phyloP scores from a whole-genome alignment of 495 filamentous ascomycete species.

The Clavariopsis aquatica region DNA sequence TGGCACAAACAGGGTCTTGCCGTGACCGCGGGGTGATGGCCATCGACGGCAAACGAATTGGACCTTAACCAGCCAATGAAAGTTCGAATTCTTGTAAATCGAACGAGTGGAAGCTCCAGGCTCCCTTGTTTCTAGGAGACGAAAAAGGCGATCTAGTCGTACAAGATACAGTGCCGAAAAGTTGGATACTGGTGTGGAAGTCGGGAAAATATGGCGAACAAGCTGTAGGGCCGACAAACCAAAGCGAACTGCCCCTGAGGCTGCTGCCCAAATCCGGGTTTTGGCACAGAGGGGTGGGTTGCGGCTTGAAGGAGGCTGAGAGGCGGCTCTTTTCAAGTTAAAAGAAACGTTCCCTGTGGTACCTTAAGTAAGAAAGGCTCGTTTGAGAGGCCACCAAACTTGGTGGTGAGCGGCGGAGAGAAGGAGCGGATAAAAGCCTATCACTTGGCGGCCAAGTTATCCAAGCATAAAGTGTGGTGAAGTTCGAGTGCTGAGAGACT shows the following conservation, averaged over 20 bases:
- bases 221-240: neutral
- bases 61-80: constrained; percentile 12
- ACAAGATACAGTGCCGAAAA: constrained; percentile 15
- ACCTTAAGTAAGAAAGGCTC: constrained; percentile 23
- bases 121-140: constrained; percentile 6
- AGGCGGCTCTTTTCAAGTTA: constrained; percentile 9
- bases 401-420: constrained; percentile 13
- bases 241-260: neutral
- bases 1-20: constrained; percentile 15
- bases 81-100: neutral
- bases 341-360: neutral
- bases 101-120: constrained; percentile 1
- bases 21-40: constrained; percentile 1
- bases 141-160: constrained; percentile 1
- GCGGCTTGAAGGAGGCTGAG: constrained; percentile 15
- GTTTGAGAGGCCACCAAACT: neutral
- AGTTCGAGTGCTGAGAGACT: neutral
- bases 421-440: constrained; percentile 27
- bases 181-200: neutral
- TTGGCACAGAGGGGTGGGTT: neutral
- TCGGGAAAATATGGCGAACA: neutral
- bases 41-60: neutral
- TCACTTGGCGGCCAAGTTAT: constrained; percentile 22
- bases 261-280: neutral
- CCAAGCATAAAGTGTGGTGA: neutral